A percentile compares a stretch with the other conserved stretches of the same genome.
Evolutionary conservation across 2,329 filamentous ascomycete genomes (phyloP).

Genomic region (Aspergillus cejpii): DNA sequence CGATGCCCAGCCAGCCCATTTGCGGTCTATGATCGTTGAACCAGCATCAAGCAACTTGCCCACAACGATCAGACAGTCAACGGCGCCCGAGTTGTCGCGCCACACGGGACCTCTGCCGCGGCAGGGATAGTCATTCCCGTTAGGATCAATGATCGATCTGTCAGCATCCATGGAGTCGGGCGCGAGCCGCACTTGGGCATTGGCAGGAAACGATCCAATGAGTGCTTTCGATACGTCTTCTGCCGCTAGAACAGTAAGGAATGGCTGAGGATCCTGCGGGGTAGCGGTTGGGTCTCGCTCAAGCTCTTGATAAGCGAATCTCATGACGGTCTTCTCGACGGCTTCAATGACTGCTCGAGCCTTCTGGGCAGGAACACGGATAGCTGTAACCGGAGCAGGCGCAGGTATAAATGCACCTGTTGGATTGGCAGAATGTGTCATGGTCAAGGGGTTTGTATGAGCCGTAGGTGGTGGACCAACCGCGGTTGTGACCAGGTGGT

Average conservation of each 20-base stretch:
- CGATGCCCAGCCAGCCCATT: constrained; percentile 8
- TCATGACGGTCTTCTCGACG: constrained; percentile 24
- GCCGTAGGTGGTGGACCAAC: background rate
- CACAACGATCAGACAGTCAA: constrained; percentile 32
- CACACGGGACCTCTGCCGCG: constrained; percentile 31
- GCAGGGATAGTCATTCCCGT: constrained; percentile 19
- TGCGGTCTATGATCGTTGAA: constrained; percentile 29
- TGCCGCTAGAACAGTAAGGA: constrained; percentile 9
- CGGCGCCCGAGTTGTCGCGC: constrained; percentile 16
- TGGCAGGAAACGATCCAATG: constrained; percentile 13
- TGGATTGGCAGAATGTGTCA: background rate
- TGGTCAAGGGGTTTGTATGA: background rate
- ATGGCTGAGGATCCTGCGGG: constrained; percentile 6
- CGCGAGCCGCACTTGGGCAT: constrained; percentile 15
- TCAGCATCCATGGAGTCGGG: background rate
- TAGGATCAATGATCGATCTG: constrained; percentile 14
- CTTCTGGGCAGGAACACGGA: background rate
- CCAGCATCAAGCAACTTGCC: constrained; percentile 34
- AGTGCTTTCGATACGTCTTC: constrained; percentile 17
- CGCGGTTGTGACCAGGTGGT: background rate
- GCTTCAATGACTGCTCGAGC: constrained; percentile 11
- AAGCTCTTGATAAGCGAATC: constrained; percentile 25
- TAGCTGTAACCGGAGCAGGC: background rate
- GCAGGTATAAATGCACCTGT: constrained; percentile 2
- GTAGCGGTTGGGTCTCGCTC: constrained; percentile 25